phyloP scores from a whole-genome alignment of 441 rosid species.

The Biscutella laevigata region DNA sequence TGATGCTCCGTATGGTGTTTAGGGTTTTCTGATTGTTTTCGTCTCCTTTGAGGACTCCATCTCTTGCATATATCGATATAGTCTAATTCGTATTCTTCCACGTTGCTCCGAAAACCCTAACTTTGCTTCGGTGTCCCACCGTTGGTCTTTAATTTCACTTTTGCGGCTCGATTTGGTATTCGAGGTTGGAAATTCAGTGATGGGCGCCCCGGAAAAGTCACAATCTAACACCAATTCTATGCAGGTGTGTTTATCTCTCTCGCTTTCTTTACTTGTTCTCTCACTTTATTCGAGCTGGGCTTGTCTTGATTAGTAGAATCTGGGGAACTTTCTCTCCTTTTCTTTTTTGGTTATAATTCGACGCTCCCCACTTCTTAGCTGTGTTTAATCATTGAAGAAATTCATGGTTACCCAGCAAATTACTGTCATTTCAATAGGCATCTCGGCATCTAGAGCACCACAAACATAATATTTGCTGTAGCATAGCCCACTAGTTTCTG shows the following conservation, averaged over 20 bases:
- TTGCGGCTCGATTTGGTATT: constrained; percentile 29
- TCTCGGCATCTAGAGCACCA: neutral
- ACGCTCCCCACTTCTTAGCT: neutral
- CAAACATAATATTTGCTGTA: neutral
- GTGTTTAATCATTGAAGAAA: constrained; percentile 4
- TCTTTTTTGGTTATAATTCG: neutral
- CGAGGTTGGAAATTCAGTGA: constrained; percentile 28
- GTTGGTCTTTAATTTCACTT: constrained; percentile 13
- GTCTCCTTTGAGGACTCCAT: constrained; percentile 19
- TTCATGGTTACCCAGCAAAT: neutral
- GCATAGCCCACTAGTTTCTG: neutral
- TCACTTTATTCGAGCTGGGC: constrained; percentile 16
- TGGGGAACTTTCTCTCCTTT: constrained; percentile 7
- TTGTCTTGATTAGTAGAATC: constrained; percentile 16
- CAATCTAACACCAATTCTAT: constrained; percentile 63
- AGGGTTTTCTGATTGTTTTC: constrained; percentile 49
- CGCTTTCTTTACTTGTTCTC: neutral
- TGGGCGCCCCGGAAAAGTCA: constrained; percentile 88
- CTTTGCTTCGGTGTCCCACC: constrained; percentile 23
- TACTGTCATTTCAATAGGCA: neutral
- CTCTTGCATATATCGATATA: constrained; percentile 30
- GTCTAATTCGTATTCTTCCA: constrained; percentile 17
- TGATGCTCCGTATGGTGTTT: constrained; percentile 42
- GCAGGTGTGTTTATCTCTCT: constrained; percentile 54
- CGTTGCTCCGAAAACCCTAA: constrained; percentile 52